Base-by-base conservation (phyloP, 1,284 basidiomycete genomes). In the Retiboletus fuscus region DNA sequence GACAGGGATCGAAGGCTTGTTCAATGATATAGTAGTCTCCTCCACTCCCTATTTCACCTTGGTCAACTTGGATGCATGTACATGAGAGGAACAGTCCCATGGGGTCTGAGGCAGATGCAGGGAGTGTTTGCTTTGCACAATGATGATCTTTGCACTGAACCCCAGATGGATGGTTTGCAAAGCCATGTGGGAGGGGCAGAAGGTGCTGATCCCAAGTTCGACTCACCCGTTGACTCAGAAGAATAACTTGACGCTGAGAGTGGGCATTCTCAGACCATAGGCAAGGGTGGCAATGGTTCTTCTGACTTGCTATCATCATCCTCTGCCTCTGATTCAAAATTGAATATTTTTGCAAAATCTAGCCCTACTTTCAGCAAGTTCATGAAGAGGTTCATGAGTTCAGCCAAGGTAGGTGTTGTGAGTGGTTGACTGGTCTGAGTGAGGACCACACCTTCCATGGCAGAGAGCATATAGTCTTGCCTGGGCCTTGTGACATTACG, bases 361-460 rank as follows among this genome's bases (percentile, higher is more conserved):
- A 94, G 84, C 2, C 89, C 89, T 43, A 92, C 88, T 73, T 85
- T 89, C 0, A 92, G 93, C 12, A 90, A 91, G 57, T 88, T 86
- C 28, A 87, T 86, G 76, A 93, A 92, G 5, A 93, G 85, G 63
- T 87, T 90, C 3, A 87, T 86, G 2, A 93, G 84, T 77, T 91
- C 91, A 0, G 86, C 84, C 0, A 91, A 91, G 3, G 87, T 85
- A 1, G 93, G 93, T 18, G 93, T 95, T 6, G 88, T 85, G 7
- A 95, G 84, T 0, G 86, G 83, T 78, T 93, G 89, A 8, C 93
- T 93, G 0, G 93, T 94, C 5, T 89, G 84, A 0, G 93, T 94
- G 47, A 94, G 84, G 51, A 95, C 86, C 47, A 95, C 91, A 6
- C 93, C 93, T 79, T 93, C 93, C 94, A 95, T 95, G 0, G 93